A percentile compares a stretch with the other conserved stretches of the same genome.
These are phyloP conservation scores for Lipomyces chichibuensis DNA, from an alignment of 805 yeast species.

Conservation along the genomic window DNA sequence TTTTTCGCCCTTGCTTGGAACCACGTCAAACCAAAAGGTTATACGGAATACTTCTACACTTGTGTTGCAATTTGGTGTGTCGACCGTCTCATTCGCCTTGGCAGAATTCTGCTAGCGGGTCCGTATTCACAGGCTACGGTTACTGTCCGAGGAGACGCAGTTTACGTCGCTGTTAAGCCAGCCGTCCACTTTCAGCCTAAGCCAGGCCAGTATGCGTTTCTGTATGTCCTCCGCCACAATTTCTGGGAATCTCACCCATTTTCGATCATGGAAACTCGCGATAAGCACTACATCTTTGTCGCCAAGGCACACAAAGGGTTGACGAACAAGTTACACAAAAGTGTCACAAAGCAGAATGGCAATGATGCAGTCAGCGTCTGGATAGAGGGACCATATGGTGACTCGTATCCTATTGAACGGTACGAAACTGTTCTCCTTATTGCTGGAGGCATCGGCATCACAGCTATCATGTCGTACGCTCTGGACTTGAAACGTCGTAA, in stretches of 20 bases:
- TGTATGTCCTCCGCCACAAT: slow-evolving; percentile 30
- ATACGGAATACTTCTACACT: slow-evolving; percentile 42
- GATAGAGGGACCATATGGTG: slow-evolving; percentile 71
- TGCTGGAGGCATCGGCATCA: slow-evolving; percentile 68
- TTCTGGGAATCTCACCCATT: slow-evolving; percentile 35
- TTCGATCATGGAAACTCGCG: slow-evolving; percentile 15
- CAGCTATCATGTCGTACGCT: slow-evolving; percentile 58
- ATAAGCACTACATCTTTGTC: slow-evolving; percentile 26
- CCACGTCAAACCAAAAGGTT: slow-evolving; percentile 58
- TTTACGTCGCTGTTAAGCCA: slow-evolving; percentile 15
- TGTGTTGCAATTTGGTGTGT: slow-evolving; percentile 68
- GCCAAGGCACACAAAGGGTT: slow-evolving; percentile 18
- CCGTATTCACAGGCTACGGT: slow-evolving; percentile 6
- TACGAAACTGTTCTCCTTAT: slow-evolving; percentile 54
- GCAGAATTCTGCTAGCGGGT: slow-evolving; percentile 50
- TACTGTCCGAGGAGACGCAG: slow-evolving; percentile 19
- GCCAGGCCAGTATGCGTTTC: slow-evolving; percentile 37
- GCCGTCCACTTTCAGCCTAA: slow-evolving; percentile 14
- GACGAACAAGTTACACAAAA: slow-evolving; percentile 12
- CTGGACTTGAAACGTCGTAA: slow-evolving; percentile 34
- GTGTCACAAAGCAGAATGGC: neutral
- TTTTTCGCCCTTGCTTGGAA: slow-evolving; percentile 61
- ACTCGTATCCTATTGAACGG: slow-evolving; percentile 51
- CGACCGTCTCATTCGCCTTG: slow-evolving; percentile 63
- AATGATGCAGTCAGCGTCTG: slow-evolving; percentile 8